phyloP scores from a whole-genome alignment of 352 stramenopile genomes.

The Pythium myriotylum region DNA sequence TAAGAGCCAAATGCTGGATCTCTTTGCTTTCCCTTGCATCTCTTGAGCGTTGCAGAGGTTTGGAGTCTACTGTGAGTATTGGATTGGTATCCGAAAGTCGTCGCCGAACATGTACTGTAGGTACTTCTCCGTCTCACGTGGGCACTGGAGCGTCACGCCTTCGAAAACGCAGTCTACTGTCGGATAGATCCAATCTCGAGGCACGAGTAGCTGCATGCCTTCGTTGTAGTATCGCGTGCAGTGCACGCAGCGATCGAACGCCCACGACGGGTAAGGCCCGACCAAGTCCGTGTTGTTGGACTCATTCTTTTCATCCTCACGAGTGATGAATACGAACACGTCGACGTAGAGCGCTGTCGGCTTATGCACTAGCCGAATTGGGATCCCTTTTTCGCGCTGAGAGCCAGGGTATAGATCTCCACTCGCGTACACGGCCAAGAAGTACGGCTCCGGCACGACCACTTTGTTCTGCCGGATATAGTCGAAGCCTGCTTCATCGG shows the following conservation, averaged over 20 bases:
- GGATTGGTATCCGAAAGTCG: constrained; percentile 15
- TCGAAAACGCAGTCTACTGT: constrained; percentile 30
- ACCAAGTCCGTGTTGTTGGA: constrained; percentile 8
- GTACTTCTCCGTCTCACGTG: constrained; percentile 27
- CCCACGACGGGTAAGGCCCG: constrained; percentile 19
- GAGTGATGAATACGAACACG: constrained; percentile 33
- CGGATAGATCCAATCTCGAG: constrained; percentile 32
- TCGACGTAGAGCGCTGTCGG: constrained; percentile 34
- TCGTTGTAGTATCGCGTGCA: constrained; percentile 4
- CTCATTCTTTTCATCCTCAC: constrained; percentile 9
- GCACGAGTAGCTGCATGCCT: constrained; percentile 22
- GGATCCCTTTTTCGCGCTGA: constrained; percentile 29
- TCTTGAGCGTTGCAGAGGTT: no score
- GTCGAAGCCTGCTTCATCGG: constrained; percentile 20
- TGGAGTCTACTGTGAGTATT: background rate
- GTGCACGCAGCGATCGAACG: constrained; percentile 6
- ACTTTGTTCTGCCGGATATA: constrained; percentile 19
- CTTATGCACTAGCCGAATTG: constrained; percentile 26
- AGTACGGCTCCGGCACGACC: constrained; percentile 22
- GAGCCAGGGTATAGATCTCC: constrained; percentile 20
- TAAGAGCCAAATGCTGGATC: no score
- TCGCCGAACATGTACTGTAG: constrained; percentile 33
- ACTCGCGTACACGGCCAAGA: constrained; percentile 26
- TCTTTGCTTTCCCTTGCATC: no score
- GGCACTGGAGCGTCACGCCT: constrained; percentile 26